phyloP scores from a whole-genome alignment of 129 eudicot species.

The Glebionis coronaria region DNA sequence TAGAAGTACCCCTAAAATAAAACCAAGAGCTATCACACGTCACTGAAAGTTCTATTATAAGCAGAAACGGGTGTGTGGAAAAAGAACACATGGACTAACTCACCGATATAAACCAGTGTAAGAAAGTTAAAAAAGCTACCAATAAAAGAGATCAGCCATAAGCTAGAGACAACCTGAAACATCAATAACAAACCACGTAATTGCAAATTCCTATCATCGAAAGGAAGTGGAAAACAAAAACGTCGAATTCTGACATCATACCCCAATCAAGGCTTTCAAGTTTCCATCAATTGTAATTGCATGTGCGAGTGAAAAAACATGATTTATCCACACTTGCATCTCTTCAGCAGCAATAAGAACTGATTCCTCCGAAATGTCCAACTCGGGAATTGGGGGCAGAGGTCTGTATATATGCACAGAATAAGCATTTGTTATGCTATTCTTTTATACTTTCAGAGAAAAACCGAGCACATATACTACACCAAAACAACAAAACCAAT shows the following conservation, averaged over 20 bases:
- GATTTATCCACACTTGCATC: slow-evolving; percentile 56
- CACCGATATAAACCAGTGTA: slow-evolving; percentile 77
- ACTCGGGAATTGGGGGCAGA: slow-evolving; percentile 84
- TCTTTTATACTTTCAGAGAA: background rate
- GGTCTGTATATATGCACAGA: slow-evolving; percentile 49
- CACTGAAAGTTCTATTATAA: background rate
- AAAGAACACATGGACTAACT: too few relatives aligned
- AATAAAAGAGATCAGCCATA: slow-evolving; percentile 67
- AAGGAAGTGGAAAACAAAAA: background rate
- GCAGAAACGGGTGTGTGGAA: too few relatives aligned
- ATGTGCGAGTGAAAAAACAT: slow-evolving; percentile 50
- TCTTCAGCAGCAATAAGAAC: slow-evolving; percentile 61
- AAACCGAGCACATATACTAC: background rate
- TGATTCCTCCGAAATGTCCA: slow-evolving; percentile 69
- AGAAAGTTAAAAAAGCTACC: slow-evolving; percentile 84
- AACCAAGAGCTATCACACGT: slow-evolving; percentile 8
- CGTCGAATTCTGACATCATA: slow-evolving; percentile 18
- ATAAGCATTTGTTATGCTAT: slow-evolving; percentile 3
- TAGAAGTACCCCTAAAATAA: slow-evolving; percentile 58
- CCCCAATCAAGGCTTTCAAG: slow-evolving; percentile 56
- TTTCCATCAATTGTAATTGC: slow-evolving; percentile 76
- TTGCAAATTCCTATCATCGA: background rate
- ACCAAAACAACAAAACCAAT: background rate
- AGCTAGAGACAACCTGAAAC: slow-evolving; percentile 60
- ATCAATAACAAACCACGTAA: slow-evolving; percentile 10